Conservation (phyloP, 306 rosid species). For the Cicer pinnatifidum region DNA sequence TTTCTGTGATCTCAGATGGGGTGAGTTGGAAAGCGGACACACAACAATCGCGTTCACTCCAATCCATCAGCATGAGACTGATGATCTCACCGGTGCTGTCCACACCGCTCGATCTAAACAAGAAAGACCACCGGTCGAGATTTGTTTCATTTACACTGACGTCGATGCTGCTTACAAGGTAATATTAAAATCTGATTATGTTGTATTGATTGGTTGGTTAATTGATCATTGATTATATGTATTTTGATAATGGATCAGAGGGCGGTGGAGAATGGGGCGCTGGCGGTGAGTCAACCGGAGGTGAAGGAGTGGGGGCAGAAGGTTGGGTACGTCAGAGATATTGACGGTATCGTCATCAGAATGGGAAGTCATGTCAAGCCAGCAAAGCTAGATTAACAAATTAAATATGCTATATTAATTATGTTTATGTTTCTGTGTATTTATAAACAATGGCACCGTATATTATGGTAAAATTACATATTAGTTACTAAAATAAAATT, state of each 20-base stretch:
- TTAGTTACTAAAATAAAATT: not conserved
- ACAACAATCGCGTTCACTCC: conserved; percentile 92
- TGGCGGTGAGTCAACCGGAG: conserved; percentile 73
- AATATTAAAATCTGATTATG: not conserved
- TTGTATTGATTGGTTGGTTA: not conserved
- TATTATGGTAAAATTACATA: not conserved
- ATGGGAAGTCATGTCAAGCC: conserved; percentile 72
- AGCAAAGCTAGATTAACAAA: conserved; percentile 3
- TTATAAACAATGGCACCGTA: not conserved
- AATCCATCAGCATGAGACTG: conserved; percentile 74
- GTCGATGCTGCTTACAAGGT: conserved; percentile 81
- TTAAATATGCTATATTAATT: not conserved
- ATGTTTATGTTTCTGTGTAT: not conserved
- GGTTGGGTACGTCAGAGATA: conserved; percentile 82
- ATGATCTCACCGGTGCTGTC: conserved; percentile 68
- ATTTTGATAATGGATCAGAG: conserved; percentile 47
- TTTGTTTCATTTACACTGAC: conserved; percentile 69
- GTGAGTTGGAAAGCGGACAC: conserved; percentile 78
- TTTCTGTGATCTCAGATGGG: conserved; percentile 58
- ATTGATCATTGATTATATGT: not conserved
- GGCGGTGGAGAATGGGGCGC: conserved; percentile 89
- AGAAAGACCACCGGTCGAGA: conserved; percentile 66
- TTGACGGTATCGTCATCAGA: conserved; percentile 77
- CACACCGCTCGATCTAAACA: conserved; percentile 45
- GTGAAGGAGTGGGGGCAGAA: conserved; percentile 84